Percentiles rank a stretch among this genome's conserved stretches.
These are phyloP conservation scores for Debaryomyces hansenii DNA, from an alignment of 805 yeast species.

Conservation along the genomic window DNA sequence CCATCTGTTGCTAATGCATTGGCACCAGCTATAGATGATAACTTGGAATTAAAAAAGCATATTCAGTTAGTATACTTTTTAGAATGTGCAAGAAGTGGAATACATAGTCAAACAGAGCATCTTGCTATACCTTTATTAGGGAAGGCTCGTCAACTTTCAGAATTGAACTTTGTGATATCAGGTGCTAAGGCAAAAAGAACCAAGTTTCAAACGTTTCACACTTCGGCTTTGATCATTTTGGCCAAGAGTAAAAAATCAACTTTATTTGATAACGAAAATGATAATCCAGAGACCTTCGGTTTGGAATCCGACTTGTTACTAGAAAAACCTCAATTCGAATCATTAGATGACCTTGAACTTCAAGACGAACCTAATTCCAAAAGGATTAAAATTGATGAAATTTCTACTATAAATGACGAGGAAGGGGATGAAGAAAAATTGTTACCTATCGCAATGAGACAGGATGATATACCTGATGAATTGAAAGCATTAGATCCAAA, in stretches of 20 bases:
- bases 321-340: constrained; percentile 72
- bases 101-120: constrained; percentile 66
- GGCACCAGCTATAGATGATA: constrained; percentile 30
- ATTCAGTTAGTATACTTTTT: constrained; percentile 53
- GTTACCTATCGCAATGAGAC: constrained; percentile 62
- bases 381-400: constrained; percentile 41
- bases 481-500: constrained; percentile 71
- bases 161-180: constrained; percentile 65
- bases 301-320: constrained; percentile 76
- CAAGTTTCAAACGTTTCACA: constrained; percentile 70
- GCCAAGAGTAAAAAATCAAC: constrained; percentile 53
- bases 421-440: constrained; percentile 34
- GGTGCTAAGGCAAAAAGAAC: constrained; percentile 91
- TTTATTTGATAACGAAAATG: constrained; percentile 19
- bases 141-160: constrained; percentile 58
- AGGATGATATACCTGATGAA: constrained; percentile 59
- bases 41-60: constrained; percentile 28
- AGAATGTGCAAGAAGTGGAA: constrained; percentile 65
- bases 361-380: constrained; percentile 34
- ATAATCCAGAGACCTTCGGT: constrained; percentile 55
- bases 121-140: constrained; percentile 54
- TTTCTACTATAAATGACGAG: constrained; percentile 20
- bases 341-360: constrained; percentile 48
- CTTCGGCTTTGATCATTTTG: constrained; percentile 71
- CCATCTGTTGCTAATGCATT: constrained; percentile 27